These are phyloP conservation scores for Tetrahymena borealis DNA, from an alignment of 73 alveolate species.

Conservation along the genomic window DNA sequence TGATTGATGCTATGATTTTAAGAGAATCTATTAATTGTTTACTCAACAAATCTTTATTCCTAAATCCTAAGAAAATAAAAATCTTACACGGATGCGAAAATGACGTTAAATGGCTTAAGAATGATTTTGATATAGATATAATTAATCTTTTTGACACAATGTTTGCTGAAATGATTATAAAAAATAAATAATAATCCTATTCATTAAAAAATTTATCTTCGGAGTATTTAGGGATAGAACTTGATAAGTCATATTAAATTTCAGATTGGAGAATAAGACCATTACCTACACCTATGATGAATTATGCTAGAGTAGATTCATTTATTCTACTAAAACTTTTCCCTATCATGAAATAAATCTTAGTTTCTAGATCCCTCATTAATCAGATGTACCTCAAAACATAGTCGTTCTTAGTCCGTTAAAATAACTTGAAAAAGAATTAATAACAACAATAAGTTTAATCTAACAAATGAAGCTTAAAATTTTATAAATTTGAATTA, in stretches of 20 bases:
- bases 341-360: background rate
- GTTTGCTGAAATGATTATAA: conserved; percentile 11
- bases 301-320: conserved; percentile 33
- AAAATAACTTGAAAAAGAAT: background rate
- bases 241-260: conserved; percentile 5
- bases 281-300: conserved; percentile 8
- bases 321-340: background rate
- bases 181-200: background rate
- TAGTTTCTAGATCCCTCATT: background rate
- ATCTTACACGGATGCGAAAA: conserved; percentile 24
- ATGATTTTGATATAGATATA: conserved; percentile 7
- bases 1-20: conserved; percentile 15
- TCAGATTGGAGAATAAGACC: conserved; percentile 50
- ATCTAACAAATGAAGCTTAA: background rate
- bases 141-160: conserved; percentile 4
- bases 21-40: background rate
- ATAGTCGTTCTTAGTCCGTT: background rate
- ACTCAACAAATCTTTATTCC: background rate
- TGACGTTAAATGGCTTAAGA: background rate
- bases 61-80: background rate
- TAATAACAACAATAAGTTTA: background rate
- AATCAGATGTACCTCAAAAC: background rate
- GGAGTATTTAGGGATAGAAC: background rate
- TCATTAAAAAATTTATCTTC: conserved; percentile 10
- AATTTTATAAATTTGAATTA: background rate